These are phyloP conservation scores for Chaetothyriales sp. DNA, from an alignment of 2,329 filamentous ascomycete species.

Conservation along the genomic window DNA sequence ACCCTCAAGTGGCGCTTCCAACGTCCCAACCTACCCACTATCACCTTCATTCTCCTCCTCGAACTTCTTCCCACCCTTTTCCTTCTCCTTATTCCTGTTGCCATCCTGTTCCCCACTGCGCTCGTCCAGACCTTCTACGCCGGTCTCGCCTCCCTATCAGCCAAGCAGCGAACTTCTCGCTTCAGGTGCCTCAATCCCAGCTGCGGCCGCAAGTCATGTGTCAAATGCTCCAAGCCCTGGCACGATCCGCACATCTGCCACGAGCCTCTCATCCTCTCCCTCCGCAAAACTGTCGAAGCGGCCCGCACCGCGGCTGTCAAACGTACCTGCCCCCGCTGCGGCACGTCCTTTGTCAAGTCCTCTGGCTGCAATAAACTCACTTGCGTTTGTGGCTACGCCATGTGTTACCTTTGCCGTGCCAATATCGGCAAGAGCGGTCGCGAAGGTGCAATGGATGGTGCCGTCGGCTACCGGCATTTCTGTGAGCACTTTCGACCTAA, in stretches of 20 bases:
- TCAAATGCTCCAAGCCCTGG: constrained; percentile 72
- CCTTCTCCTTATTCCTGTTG: constrained; percentile 40
- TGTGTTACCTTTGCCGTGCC: constrained; percentile 93
- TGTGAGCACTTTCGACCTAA: constrained; percentile 87
- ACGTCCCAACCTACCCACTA: constrained; percentile 41
- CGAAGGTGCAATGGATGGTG: constrained; percentile 9
- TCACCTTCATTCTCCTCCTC: constrained; percentile 30
- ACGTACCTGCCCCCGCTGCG: constrained; percentile 82
- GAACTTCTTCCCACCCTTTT: constrained; percentile 38
- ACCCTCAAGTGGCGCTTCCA: constrained; percentile 46
- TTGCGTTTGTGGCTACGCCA: constrained; percentile 88
- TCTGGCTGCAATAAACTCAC: constrained; percentile 94
- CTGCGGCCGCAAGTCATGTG: constrained; percentile 62
- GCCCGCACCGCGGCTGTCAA: constrained; percentile 91
- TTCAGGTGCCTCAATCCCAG: constrained; percentile 61
- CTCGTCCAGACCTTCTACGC: constrained; percentile 39
- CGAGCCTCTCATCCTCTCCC: constrained; percentile 64
- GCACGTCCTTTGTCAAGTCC: constrained; percentile 82
- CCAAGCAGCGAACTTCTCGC: constrained; percentile 56
- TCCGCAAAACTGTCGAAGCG: constrained; percentile 80
- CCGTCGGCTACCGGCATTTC: constrained; percentile 79
- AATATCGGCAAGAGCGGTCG: constrained; percentile 17
- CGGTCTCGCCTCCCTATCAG: constrained; percentile 53
- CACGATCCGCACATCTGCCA: constrained; percentile 80
- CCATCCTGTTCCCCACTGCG: constrained; percentile 39